Base-by-base conservation (phyloP, 1,139 yeast species). In the Candida sojae region DNA sequence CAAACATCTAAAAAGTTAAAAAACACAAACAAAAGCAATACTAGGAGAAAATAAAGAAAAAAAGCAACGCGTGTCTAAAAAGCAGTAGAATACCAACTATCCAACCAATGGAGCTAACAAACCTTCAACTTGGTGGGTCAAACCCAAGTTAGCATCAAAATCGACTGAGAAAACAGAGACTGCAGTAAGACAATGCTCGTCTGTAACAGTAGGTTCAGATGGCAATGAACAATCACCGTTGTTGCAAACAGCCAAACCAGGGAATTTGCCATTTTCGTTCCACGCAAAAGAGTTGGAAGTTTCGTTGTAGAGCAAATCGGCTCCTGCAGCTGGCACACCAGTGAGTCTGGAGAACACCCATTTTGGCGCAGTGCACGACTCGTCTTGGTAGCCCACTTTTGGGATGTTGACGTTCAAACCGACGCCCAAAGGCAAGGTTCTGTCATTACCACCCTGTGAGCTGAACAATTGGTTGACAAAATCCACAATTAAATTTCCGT, bases 401-500 rank as follows among this genome's bases (percentile, higher is more conserved):
- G 79, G 78, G 58, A 70, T 62, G 62, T 74, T 74, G 47, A 74
- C 76, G 53, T 70, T 71, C 46, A 73, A 51, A 52, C 78, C 77
- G 47, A 69, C 71, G 52, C 73, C 73, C 44, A 68, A 49, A 39
- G 79, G 79, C 56, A 74, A 66, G 43, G 70, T 64, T 57, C 65
- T 57, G 28, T 55, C 38, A 43, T 68, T 68, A 42, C 54, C 59
- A 51, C 72, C 70, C 53, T 67, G 69, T 40, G 63, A 58, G 33
- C 56, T 53, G 54, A 74, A 72, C 46, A 74, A 48, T 43, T 60
- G 58, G 45, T 64, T 55, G 41, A 73, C 73, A 31, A 74, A 59
- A 45, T 68, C 62, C 42, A 63, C 68, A 17, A 69, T 62, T 57
- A 59, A 59, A 42, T 60, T 60, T 37, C 75, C 67, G 54, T 66